These are phyloP conservation scores for Rosa hybrid DNA, from an alignment of 331 rosid species.

Conservation along the genomic window DNA sequence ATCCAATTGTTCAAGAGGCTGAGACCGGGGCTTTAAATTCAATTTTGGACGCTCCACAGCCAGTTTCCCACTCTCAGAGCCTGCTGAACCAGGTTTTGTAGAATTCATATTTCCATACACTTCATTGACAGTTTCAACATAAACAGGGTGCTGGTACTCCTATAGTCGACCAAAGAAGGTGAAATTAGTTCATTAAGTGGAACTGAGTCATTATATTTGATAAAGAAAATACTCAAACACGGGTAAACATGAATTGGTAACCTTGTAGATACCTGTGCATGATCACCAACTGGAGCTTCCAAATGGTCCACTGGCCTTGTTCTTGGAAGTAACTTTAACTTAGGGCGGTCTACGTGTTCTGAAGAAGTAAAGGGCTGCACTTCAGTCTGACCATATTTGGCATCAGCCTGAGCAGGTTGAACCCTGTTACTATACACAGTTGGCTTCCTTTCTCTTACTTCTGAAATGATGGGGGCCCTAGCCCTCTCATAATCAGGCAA, in stretches of 20 bases:
- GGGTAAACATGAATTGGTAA: slow-evolving; percentile 8
- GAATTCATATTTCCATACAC: slow-evolving; percentile 43
- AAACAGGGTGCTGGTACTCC: slow-evolving; percentile 45
- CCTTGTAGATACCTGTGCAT: slow-evolving; percentile 52
- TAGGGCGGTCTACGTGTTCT: slow-evolving; percentile 65
- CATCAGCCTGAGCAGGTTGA: slow-evolving; percentile 44
- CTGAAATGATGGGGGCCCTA: slow-evolving; percentile 40
- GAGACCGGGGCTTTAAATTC: slow-evolving; percentile 84
- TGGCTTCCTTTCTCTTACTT: slow-evolving; percentile 37
- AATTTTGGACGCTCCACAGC: slow-evolving; percentile 76
- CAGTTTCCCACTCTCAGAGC: slow-evolving; percentile 61
- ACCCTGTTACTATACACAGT: slow-evolving; percentile 37
- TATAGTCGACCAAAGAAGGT: slow-evolving; percentile 29
- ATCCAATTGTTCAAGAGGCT: slow-evolving; percentile 55
- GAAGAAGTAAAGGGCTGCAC: slow-evolving; percentile 40
- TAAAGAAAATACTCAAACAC: not conserved
- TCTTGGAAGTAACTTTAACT: slow-evolving; percentile 76
- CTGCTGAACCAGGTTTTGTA: slow-evolving; percentile 50
- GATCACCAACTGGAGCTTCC: slow-evolving; percentile 51
- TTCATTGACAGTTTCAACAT: slow-evolving; percentile 52
- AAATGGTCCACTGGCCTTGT: slow-evolving; percentile 54
- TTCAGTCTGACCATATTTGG: slow-evolving; percentile 51
- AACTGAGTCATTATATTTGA: not conserved
- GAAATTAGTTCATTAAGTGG: slow-evolving; percentile 20
- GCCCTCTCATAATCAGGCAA: slow-evolving; percentile 41